Conservation (phyloP, 1,139 yeast species). For the Saccharomyces hybrid region DNA sequence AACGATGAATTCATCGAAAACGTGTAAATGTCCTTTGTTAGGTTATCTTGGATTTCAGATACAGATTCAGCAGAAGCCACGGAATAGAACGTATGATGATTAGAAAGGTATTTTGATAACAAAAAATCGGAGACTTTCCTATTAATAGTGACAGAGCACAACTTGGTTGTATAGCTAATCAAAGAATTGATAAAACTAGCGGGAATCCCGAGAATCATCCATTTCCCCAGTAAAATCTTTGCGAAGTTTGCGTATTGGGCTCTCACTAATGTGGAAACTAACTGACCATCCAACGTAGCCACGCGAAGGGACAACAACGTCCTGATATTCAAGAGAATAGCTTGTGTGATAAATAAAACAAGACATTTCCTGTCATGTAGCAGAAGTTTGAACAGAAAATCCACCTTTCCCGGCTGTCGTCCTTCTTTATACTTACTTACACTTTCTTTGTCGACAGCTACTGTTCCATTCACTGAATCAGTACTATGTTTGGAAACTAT, state of each 20-base stretch:
- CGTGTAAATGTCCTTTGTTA: conserved; percentile 53
- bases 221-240: conserved; percentile 50
- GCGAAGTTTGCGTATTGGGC: conserved; percentile 61
- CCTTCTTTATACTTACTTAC: conserved; percentile 4
- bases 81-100: conserved; percentile 29
- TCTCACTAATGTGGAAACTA: conserved; percentile 76
- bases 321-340: conserved; percentile 54
- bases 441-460: conserved; percentile 1
- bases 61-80: conserved; percentile 20
- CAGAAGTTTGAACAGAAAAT: conserved; percentile 24
- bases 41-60: conserved; percentile 26
- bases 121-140: conserved; percentile 57
- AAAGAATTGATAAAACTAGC: conserved; percentile 75
- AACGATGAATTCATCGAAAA: conserved; percentile 65
- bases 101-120: conserved; percentile 39
- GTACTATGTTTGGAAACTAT: conserved; percentile 1
- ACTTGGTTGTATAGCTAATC: conserved; percentile 62
- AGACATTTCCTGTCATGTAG: conserved; percentile 27
- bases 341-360: conserved; percentile 44
- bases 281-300: conserved; percentile 77
- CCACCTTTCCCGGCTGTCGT: conserved; percentile 4
- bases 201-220: conserved; percentile 85
- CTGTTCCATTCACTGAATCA: conserved; percentile 1
- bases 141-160: conserved; percentile 60
- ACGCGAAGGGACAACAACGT: conserved; percentile 75